Evolutionary conservation across 2,329 filamentous ascomycete species (phyloP).

Genomic region (Pseudogymnoascus sp.): DNA sequence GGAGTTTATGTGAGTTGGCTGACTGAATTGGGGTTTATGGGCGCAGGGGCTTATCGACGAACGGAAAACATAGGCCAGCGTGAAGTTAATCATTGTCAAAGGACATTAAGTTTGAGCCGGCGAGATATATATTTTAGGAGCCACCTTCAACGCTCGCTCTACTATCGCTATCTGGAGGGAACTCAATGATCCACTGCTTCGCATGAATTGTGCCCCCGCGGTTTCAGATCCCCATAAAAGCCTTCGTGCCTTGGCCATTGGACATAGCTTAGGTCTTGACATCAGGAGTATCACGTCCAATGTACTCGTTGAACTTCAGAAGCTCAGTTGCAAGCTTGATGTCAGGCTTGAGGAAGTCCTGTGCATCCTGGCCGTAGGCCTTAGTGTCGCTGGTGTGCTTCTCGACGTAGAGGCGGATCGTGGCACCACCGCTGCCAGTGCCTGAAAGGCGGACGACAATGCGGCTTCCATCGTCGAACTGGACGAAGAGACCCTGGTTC

Average conservation of each 20-base stretch:
- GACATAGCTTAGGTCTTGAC: conserved; percentile 61
- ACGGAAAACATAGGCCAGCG: neutral
- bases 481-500: conserved; percentile 92
- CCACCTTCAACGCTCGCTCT: neutral
- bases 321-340: conserved; percentile 78
- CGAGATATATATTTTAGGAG: conserved; percentile 2
- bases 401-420: conserved; percentile 95
- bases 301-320: conserved; percentile 87
- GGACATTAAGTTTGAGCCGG: neutral
- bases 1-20: neutral
- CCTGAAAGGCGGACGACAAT: conserved; percentile 93
- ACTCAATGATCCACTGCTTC: neutral
- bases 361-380: conserved; percentile 73
- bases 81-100: neutral
- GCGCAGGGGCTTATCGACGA: neutral
- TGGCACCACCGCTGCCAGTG: conserved; percentile 90
- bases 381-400: conserved; percentile 79
- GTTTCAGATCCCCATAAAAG: conserved; percentile 4
- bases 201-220: neutral
- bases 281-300: conserved; percentile 87
- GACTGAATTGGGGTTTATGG: neutral
- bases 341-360: conserved; percentile 88
- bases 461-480: conserved; percentile 89
- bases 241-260: neutral
- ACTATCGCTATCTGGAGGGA: conserved; percentile 1